Conservation (phyloP, 1,284 basidiomycete species). For the Cutaneotrichosporon sp. region DNA sequence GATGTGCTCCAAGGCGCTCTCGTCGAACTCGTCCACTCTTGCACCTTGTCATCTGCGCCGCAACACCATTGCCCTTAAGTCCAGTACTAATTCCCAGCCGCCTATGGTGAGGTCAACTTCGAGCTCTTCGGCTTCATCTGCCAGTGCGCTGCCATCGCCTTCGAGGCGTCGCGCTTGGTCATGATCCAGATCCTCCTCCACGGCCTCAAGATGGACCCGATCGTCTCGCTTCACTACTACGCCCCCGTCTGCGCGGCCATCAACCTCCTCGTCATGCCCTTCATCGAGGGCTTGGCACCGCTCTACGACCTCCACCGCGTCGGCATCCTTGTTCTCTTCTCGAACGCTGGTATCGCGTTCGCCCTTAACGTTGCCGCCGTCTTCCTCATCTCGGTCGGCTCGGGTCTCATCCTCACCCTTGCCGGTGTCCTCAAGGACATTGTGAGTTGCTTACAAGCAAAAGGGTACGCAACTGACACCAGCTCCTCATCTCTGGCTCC, state of each 20-base stretch:
- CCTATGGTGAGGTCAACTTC: constrained; percentile 22
- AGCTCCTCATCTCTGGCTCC: constrained; percentile 79
- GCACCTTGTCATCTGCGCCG: not conserved
- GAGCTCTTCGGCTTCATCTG: constrained; percentile 72
- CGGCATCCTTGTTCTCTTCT: constrained; percentile 70
- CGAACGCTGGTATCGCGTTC: constrained; percentile 81
- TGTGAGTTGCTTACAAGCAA: constrained; percentile 27
- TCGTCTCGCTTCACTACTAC: constrained; percentile 93
- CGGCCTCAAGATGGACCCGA: constrained; percentile 94
- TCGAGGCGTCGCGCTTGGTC: constrained; percentile 64
- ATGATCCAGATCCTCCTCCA: constrained; percentile 96
- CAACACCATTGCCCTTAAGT: not conserved
- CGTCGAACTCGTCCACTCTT: not conserved
- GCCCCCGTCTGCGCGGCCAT: constrained; percentile 90
- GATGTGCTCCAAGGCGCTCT: too few species aligned
- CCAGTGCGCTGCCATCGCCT: constrained; percentile 70
- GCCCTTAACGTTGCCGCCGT: constrained; percentile 88
- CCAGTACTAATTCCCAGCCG: constrained; percentile 9
- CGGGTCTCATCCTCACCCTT: constrained; percentile 83
- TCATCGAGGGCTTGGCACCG: constrained; percentile 84
- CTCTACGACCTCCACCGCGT: constrained; percentile 69
- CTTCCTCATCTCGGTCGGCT: constrained; percentile 84
- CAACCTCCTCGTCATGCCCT: constrained; percentile 76
- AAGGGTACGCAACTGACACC: not conserved
- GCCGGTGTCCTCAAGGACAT: constrained; percentile 88